Evolutionary conservation across 2,329 filamentous ascomycete species (phyloP).

Genomic region (Fusarium duplospermum): DNA sequence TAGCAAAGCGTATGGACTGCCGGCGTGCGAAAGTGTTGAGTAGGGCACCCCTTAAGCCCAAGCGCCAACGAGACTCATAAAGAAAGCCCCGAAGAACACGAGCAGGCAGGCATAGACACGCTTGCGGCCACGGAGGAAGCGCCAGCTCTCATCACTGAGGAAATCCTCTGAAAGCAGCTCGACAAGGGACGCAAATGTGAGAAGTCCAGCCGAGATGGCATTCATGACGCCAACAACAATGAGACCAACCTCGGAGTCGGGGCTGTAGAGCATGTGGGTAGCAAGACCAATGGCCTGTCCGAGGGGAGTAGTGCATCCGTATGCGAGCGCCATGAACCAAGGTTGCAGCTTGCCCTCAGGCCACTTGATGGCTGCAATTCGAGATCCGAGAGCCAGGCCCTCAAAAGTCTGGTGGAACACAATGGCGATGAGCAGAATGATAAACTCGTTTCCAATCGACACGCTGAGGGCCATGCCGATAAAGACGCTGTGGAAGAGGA

Average conservation of each 20-base stretch:
- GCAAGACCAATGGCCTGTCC: slow-evolving; percentile 80
- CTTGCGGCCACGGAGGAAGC: slow-evolving; percentile 62
- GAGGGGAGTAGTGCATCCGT: slow-evolving; percentile 72
- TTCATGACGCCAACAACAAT: slow-evolving; percentile 81
- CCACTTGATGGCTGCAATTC: slow-evolving; percentile 68
- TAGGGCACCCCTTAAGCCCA: slow-evolving; percentile 61
- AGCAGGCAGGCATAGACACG: slow-evolving; percentile 66
- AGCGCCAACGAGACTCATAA: slow-evolving; percentile 73
- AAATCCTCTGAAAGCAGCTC: slow-evolving; percentile 80
- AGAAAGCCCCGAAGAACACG: slow-evolving; percentile 69
- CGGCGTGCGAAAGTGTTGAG: not conserved
- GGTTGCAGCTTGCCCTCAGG: slow-evolving; percentile 56
- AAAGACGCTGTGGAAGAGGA: slow-evolving; percentile 73
- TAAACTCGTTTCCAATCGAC: slow-evolving; percentile 78
- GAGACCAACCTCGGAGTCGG: slow-evolving; percentile 72
- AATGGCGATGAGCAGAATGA: slow-evolving; percentile 83
- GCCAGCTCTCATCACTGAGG: slow-evolving; percentile 72
- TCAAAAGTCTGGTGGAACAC: slow-evolving; percentile 74
- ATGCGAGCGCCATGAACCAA: slow-evolving; percentile 68
- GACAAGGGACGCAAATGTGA: slow-evolving; percentile 78
- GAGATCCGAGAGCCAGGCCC: slow-evolving; percentile 72
- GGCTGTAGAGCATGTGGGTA: slow-evolving; percentile 77
- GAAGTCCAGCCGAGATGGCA: slow-evolving; percentile 76
- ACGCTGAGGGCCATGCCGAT: slow-evolving; percentile 88
- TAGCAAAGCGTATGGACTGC: not conserved